phyloP scores from a whole-genome alignment of 768 basidiomycete genomes.

The Floccularia luteovirens region DNA sequence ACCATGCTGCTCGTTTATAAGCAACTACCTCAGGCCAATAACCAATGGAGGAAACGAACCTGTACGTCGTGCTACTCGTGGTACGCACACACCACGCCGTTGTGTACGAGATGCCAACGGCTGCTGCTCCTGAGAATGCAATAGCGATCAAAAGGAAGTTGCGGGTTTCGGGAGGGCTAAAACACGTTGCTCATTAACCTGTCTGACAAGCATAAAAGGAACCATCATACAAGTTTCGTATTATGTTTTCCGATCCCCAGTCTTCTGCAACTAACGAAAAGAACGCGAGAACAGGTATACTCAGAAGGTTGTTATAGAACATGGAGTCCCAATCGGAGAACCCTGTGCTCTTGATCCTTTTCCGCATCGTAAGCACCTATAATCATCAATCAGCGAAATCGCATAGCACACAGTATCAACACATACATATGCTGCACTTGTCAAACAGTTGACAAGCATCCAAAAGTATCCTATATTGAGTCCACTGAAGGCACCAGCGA shows the following conservation, averaged over 20 bases:
- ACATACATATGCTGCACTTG: slow-evolving; percentile 85
- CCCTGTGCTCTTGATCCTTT: slow-evolving; percentile 88
- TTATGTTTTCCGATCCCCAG: slow-evolving; percentile 76
- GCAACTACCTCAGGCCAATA: slow-evolving; percentile 1
- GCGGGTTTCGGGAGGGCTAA: slow-evolving; percentile 78
- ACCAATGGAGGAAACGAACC: slow-evolving; percentile 38
- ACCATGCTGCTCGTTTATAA: slow-evolving; percentile 74
- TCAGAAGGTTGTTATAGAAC: slow-evolving; percentile 97
- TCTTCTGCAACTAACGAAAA: slow-evolving; percentile 85
- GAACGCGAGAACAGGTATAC: slow-evolving; percentile 81
- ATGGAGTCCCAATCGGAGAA: slow-evolving; percentile 99
- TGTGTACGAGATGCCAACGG: slow-evolving; percentile 96
- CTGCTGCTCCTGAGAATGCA: slow-evolving; percentile 94
- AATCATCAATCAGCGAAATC: slow-evolving; percentile 5
- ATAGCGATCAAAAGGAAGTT: slow-evolving; percentile 79
- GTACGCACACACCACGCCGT: slow-evolving; percentile 98
- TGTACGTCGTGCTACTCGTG: slow-evolving; percentile 98
- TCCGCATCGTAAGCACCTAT: slow-evolving; percentile 93
- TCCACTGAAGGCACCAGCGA: slow-evolving; percentile 38
- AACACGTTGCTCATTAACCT: slow-evolving; percentile 4
- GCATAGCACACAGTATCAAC: background rate
- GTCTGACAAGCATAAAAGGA: background rate
- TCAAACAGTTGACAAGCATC: slow-evolving; percentile 92
- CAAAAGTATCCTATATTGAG: slow-evolving; percentile 86
- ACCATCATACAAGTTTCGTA: slow-evolving; percentile 76